These are phyloP conservation scores for Sonneratia caseolaris DNA, from an alignment of 345 rosid genomes.

Conservation along the genomic window DNA sequence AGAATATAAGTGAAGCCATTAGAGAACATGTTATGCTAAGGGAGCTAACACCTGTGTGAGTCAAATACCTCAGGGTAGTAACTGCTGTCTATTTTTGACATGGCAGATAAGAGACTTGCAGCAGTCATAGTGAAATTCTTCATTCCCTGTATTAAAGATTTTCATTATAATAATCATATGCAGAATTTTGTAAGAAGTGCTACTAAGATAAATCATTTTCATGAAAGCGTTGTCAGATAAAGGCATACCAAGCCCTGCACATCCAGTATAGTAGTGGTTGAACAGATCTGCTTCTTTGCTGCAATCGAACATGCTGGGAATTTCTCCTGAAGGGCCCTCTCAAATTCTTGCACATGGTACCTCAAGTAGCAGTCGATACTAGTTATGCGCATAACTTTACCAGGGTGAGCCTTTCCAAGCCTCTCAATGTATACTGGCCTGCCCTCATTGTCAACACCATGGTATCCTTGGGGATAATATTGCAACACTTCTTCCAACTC, in stretches of 20 bases:
- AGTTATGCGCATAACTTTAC: slow-evolving; percentile 76
- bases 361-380: slow-evolving; percentile 65
- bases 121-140: slow-evolving; percentile 84
- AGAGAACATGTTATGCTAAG: background rate
- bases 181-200: background rate
- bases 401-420: slow-evolving; percentile 92
- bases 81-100: slow-evolving; percentile 70
- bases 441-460: slow-evolving; percentile 96
- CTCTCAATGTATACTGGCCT: slow-evolving; percentile 89
- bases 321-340: slow-evolving; percentile 72
- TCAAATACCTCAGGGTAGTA: slow-evolving; percentile 91
- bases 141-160: slow-evolving; percentile 44
- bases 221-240: background rate
- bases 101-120: slow-evolving; percentile 67
- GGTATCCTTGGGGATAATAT: slow-evolving; percentile 93
- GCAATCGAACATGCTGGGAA: slow-evolving; percentile 94
- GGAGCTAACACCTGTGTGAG: background rate
- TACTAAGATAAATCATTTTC: background rate
- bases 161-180: background rate
- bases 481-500: slow-evolving; percentile 90
- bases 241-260: slow-evolving; percentile 85
- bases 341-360: slow-evolving; percentile 97
- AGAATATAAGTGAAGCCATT: slow-evolving; percentile 11
- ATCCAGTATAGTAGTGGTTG: slow-evolving; percentile 84
- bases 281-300: slow-evolving; percentile 61